Evolutionary conservation across 176 grass and related monocot species (phyloP).

Genomic region (Triticum monococcum): DNA sequence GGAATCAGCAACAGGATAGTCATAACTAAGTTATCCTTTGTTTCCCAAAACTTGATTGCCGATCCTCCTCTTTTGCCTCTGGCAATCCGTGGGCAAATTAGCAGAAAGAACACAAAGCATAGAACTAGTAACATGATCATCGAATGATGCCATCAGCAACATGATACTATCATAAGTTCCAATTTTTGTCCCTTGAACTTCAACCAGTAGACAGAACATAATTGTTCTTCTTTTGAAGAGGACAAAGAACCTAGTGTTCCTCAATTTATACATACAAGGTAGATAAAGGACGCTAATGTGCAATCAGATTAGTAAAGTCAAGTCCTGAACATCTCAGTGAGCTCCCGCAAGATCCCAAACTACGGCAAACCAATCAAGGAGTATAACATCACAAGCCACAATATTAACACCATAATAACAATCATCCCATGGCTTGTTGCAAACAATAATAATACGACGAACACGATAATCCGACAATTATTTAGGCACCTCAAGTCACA

Average conservation of each 20-base stretch:
- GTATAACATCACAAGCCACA: background rate
- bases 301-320: background rate
- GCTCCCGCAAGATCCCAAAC: background rate
- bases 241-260: background rate
- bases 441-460: background rate
- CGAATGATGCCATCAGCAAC: no score
- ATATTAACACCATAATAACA: background rate
- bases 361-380: background rate
- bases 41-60: no score
- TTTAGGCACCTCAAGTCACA: background rate
- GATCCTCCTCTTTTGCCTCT: no score
- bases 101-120: background rate
- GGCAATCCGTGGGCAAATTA: background rate
- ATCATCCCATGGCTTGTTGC: background rate
- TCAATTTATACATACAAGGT: no score
- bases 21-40: background rate
- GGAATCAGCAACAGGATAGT: no score
- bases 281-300: no score
- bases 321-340: background rate
- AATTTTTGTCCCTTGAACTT: background rate
- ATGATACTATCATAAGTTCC: no score
- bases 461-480: background rate
- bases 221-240: background rate
- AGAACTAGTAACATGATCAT: background rate
- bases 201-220: background rate